Conservation (phyloP, 2,329 filamentous ascomycete genomes). For the Pyrenophora tritici-repentis region DNA sequence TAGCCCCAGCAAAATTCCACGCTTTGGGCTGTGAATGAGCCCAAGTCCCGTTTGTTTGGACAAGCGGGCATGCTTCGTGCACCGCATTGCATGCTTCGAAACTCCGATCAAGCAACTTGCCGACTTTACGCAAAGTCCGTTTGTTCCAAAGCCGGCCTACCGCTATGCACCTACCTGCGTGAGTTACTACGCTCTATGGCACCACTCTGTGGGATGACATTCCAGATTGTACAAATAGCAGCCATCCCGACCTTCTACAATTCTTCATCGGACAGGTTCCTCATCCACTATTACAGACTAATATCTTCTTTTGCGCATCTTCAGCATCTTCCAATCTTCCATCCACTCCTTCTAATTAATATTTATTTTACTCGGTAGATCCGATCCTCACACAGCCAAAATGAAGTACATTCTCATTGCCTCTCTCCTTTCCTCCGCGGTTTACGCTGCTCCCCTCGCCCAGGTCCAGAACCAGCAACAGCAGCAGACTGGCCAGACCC, state of each 20-base stretch:
- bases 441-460: constrained; percentile 38
- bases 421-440: constrained; percentile 41
- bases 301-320: constrained; percentile 24
- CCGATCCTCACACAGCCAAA: constrained; percentile 22
- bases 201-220: not conserved
- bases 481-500: not conserved
- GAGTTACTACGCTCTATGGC: constrained; percentile 11
- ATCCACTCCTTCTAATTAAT: constrained; percentile 4
- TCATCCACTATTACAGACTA: constrained; percentile 31
- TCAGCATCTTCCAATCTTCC: constrained; percentile 20
- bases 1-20: constrained; percentile 14
- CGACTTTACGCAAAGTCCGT: constrained; percentile 6
- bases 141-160: constrained; percentile 16
- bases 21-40: constrained; percentile 14
- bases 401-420: constrained; percentile 47
- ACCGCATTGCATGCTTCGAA: constrained; percentile 19
- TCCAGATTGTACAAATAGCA: constrained; percentile 31
- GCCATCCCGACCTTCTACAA: constrained; percentile 12
- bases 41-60: constrained; percentile 8
- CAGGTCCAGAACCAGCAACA: constrained; percentile 18
- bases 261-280: constrained; percentile 37
- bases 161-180: constrained; percentile 6
- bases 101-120: constrained; percentile 22
- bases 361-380: constrained; percentile 24
- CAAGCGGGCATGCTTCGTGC: constrained; percentile 15